Conservation (phyloP, 2,329 filamentous ascomycete genomes). For the Boeremia exigua region DNA sequence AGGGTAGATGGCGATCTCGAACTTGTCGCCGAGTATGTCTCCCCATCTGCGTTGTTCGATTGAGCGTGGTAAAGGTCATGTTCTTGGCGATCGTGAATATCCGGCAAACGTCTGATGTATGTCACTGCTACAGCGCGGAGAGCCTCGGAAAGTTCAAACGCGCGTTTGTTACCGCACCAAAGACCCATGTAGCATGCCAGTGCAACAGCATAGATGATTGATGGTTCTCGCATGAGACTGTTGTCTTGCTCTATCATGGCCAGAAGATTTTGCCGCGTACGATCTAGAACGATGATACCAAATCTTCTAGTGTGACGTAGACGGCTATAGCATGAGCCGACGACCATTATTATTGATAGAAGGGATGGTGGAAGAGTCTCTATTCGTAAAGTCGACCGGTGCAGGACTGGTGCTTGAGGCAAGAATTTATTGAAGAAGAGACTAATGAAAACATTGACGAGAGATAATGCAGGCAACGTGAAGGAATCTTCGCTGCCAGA, state of each 20-base stretch:
- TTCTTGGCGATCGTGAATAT: background rate
- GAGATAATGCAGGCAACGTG: constrained; percentile 3
- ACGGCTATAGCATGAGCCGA: constrained; percentile 13
- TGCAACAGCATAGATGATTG: constrained; percentile 4
- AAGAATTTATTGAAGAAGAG: constrained; percentile 7
- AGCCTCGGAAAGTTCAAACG: constrained; percentile 11
- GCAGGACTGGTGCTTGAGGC: constrained; percentile 8
- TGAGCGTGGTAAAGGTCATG: background rate
- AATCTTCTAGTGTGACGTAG: constrained; percentile 11
- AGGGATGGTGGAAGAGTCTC: constrained; percentile 1
- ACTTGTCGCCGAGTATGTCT: background rate
- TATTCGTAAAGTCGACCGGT: background rate
- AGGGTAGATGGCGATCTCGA: background rate
- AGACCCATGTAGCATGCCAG: constrained; percentile 15
- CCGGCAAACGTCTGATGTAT: constrained; percentile 9
- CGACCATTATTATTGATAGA: constrained; percentile 10
- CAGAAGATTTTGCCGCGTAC: constrained; percentile 5
- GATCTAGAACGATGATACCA: constrained; percentile 12
- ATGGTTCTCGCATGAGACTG: constrained; percentile 11
- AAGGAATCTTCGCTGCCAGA: background rate
- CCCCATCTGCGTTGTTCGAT: too few relatives aligned
- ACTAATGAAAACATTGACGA: constrained; percentile 13
- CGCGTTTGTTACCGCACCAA: constrained; percentile 16
- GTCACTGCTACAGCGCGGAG: constrained; percentile 5
- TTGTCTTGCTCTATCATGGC: constrained; percentile 10